Conservation (phyloP, 352 stramenopile genomes). For the Thraustochytrium striatum region DNA sequence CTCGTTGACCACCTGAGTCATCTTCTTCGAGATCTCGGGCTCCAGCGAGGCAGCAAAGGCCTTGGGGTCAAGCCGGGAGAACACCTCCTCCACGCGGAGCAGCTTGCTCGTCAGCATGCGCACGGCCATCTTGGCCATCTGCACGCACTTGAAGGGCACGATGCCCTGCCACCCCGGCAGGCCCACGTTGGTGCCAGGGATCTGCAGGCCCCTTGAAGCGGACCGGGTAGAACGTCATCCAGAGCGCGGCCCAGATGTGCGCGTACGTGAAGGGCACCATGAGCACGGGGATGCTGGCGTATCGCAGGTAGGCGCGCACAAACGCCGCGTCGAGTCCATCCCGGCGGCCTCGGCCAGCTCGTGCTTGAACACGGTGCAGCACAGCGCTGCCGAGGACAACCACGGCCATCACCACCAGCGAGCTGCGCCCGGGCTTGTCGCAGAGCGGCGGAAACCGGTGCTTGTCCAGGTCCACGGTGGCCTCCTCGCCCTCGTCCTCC, state of each 20-base stretch:
- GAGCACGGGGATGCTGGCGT: conserved; percentile 76
- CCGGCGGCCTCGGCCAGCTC: conserved; percentile 61
- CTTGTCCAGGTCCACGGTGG: neutral
- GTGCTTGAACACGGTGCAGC: conserved; percentile 13
- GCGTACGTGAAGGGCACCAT: conserved; percentile 82
- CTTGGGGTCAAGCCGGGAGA: conserved; percentile 71
- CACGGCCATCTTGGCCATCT: conserved; percentile 87
- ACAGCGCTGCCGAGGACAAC: neutral
- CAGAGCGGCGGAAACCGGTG: conserved; percentile 20
- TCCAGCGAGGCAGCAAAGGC: conserved; percentile 59
- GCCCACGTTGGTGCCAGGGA: conserved; percentile 61
- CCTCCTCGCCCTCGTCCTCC: neutral
- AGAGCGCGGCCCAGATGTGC: conserved; percentile 81
- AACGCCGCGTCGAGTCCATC: conserved; percentile 5
- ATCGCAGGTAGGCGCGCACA: conserved; percentile 66
- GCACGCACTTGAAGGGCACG: conserved; percentile 90
- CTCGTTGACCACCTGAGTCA: neutral
- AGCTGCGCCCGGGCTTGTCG: neutral
- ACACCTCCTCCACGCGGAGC: conserved; percentile 80
- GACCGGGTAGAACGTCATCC: conserved; percentile 82
- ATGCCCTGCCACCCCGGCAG: conserved; percentile 90
- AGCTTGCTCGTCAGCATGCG: conserved; percentile 89
- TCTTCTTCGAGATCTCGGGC: conserved; percentile 8
- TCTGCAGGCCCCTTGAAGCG: conserved; percentile 70
- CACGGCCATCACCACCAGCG: neutral